Evolutionary conservation across 208 protist genomes (phyloP), one percentile per base, ranked within the genome.

Genomic region (Sergeia podlipaevii): DNA sequence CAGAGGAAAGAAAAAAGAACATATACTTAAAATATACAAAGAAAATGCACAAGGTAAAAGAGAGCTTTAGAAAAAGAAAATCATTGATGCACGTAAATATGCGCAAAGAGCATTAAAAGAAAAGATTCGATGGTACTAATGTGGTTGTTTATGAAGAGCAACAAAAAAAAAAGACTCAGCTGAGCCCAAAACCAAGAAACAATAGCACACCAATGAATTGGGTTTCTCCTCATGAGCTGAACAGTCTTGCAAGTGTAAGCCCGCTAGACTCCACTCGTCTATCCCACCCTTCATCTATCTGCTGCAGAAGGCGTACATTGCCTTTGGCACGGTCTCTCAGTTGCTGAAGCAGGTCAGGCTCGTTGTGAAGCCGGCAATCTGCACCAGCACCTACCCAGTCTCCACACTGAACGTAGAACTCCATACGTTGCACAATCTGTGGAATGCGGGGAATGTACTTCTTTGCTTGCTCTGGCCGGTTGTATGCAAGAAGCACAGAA

Each of bases 331-430:
- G 75, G 8, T 77, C 72, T 37, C 79, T 83, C 21, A 94, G 59
- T 51, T 90, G 82, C 11, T 38, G 30, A 18, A 94, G 38, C 2
- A 94, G 50, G 42, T 84, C 77, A 15, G 49, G 17, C n/a, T 89
- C 77, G 29, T 64, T 69, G 63, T 74, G 51, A 10, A 61, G 69
- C 43, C 70, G 72, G 60, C 86, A 94, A 32, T 90, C 86, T 4
- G 67, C 73, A 0, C 55, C 82, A 15, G 86, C 86, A 21, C 50
- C 50, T 29, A 36, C 44, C 86, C 86, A 94, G 54, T 85, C 82
- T 11, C 61, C 65, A 54, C 82, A 94, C 5, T 88, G 61, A 4
- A 94, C 80, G 65, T 87, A 94, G 58, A 75, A 87, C 51, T 94
- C 80, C 71, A 94, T 85, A 36, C 82, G 74, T 32, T 61, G 55